phyloP scores from a whole-genome alignment of 805 yeast genomes.

The Saccharomycopsis babjevae region DNA sequence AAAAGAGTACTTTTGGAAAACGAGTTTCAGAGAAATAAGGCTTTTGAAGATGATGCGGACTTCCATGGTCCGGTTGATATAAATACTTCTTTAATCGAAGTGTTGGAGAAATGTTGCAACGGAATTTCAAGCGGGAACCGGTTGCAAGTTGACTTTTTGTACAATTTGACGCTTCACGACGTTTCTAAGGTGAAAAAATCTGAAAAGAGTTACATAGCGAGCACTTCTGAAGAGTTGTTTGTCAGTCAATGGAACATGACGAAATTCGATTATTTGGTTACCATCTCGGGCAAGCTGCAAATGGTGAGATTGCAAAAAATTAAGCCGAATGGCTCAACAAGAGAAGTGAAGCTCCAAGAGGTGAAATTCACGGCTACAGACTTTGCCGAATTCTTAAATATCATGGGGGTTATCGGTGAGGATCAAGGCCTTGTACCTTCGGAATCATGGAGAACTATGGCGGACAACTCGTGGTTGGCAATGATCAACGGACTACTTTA shows the following conservation, averaged over 20 bases:
- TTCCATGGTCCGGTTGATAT: background rate
- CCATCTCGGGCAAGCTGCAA: background rate
- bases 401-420: background rate
- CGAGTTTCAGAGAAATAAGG: conserved; percentile 3
- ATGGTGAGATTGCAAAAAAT: background rate
- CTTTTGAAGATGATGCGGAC: background rate
- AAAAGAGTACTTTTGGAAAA: conserved; percentile 7
- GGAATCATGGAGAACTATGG: background rate
- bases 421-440: background rate
- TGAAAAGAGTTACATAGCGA: background rate
- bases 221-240: background rate
- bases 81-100: background rate
- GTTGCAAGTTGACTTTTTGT: background rate
- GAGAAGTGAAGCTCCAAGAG: background rate
- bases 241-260: background rate
- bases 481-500: background rate
- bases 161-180: background rate
- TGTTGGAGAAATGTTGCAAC: background rate
- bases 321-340: background rate
- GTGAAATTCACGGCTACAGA: background rate
- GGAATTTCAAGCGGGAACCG: background rate
- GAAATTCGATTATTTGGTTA: background rate
- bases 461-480: background rate
- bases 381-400: background rate
- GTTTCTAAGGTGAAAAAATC: background rate